Evolutionary conservation across 1,139 yeast genomes (phyloP).

Genomic region (Taphrina confusa): DNA sequence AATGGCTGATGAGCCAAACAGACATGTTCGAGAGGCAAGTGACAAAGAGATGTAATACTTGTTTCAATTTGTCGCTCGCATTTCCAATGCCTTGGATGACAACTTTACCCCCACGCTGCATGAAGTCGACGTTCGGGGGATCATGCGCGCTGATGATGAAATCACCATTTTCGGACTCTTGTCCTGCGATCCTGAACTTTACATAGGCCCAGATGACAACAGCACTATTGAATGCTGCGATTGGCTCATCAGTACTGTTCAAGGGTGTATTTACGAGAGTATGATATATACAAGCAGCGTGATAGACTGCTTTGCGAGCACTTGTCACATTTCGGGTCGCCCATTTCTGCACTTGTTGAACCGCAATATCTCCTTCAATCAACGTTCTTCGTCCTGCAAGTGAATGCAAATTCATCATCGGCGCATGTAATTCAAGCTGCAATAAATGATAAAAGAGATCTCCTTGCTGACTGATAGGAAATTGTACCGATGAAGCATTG

Average conservation of each 20-base stretch:
- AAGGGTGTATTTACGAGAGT: neutral
- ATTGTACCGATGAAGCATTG: neutral
- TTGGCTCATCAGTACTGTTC: neutral
- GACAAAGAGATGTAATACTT: neutral
- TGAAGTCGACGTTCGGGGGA: neutral
- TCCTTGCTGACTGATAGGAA: neutral
- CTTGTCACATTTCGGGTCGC: neutral
- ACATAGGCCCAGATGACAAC: neutral
- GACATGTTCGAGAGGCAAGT: neutral
- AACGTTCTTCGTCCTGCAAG: constrained; percentile 4
- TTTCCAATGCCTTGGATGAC: neutral
- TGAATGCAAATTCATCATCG: constrained; percentile 1
- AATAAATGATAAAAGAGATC: neutral
- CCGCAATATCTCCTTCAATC: constrained; percentile 7
- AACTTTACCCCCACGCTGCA: neutral
- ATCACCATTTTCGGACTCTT: neutral
- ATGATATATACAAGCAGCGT: neutral
- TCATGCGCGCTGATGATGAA: neutral
- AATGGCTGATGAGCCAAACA: constrained; percentile 3
- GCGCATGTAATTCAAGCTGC: constrained; percentile 3
- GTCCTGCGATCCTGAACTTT: neutral
- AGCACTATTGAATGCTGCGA: constrained; percentile 7
- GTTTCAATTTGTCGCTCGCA: neutral
- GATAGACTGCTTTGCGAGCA: neutral
- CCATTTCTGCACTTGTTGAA: constrained; percentile 1